A percentile compares a stretch with the other conserved stretches of the same genome.
These are phyloP conservation scores for Boletales sp. DNA, from an alignment of 768 basidiomycete genomes.

Conservation along the genomic window DNA sequence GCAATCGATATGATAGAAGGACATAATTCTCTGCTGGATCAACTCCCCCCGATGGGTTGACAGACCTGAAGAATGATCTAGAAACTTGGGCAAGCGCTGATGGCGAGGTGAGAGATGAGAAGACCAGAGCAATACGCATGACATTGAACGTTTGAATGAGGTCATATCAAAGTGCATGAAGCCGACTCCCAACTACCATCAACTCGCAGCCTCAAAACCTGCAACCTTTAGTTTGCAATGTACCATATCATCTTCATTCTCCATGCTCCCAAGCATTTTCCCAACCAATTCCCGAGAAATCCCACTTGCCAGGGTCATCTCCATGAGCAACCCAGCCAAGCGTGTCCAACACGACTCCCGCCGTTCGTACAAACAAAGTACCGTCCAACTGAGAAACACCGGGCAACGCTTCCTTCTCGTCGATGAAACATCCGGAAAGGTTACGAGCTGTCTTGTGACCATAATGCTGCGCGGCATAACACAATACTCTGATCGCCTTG, in stretches of 20 bases:
- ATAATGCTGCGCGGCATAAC: constrained; percentile 46
- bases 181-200: too few species aligned
- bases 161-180: too few species aligned
- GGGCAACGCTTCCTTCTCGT: constrained; percentile 42
- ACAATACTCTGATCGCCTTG: constrained; percentile 48
- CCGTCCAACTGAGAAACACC: constrained; percentile 49
- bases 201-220: too few species aligned
- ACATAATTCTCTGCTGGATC: too few species aligned
- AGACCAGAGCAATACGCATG: too few species aligned
- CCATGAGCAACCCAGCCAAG: constrained; percentile 56
- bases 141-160: too few species aligned
- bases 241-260: background rate
- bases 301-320: constrained; percentile 49
- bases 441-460: constrained; percentile 39
- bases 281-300: constrained; percentile 56
- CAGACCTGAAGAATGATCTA: too few species aligned
- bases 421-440: constrained; percentile 41
- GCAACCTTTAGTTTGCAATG: too few species aligned
- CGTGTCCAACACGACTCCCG: constrained; percentile 52
- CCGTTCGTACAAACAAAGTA: constrained; percentile 53
- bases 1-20: too few species aligned
- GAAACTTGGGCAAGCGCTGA: too few species aligned
- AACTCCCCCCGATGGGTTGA: too few species aligned
- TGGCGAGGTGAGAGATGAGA: too few species aligned
- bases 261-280: constrained; percentile 52